Evolutionary conservation across 352 stramenopile genomes (phyloP).

Genomic region (Pythium oligandrum): DNA sequence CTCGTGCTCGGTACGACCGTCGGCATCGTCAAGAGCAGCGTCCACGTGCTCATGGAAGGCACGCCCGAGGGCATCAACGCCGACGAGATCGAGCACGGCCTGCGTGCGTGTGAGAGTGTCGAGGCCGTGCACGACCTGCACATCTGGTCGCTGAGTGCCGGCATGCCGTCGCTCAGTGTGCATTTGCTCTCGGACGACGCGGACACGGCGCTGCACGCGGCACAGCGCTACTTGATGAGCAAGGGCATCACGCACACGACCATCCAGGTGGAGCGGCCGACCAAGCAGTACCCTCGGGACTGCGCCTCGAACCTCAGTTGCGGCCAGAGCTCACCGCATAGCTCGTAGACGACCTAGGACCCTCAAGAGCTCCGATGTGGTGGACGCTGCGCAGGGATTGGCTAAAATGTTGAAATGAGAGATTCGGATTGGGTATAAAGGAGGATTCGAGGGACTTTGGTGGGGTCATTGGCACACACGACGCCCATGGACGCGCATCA

Average conservation of each 20-base stretch:
- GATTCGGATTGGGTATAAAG: too few species aligned
- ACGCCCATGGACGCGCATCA: constrained; percentile 12
- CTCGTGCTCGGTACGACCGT: constrained; percentile 93
- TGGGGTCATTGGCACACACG: too few species aligned
- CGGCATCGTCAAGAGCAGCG: constrained; percentile 86
- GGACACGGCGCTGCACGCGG: constrained; percentile 57
- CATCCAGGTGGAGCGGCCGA: constrained; percentile 81
- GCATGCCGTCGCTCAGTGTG: constrained; percentile 87
- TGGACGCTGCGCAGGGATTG: too few species aligned
- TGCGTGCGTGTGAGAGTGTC: constrained; percentile 81
- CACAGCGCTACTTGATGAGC: constrained; percentile 67
- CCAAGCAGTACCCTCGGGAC: constrained; percentile 65
- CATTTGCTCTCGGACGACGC: constrained; percentile 83
- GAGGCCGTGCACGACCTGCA: constrained; percentile 96
- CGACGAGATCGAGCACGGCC: constrained; percentile 76
- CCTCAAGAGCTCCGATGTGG: too few species aligned
- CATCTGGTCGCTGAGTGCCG: constrained; percentile 96
- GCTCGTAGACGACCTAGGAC: constrained; percentile 8
- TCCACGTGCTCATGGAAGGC: constrained; percentile 95
- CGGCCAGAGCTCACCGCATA: constrained; percentile 69
- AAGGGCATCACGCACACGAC: constrained; percentile 87
- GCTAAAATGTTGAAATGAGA: too few species aligned
- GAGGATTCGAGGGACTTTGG: too few species aligned
- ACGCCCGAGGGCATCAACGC: constrained; percentile 90
- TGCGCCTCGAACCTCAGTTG: constrained; percentile 65